These are phyloP conservation scores for Carex cristatella DNA, from an alignment of 176 grass and related monocot genomes.

Conservation along the genomic window DNA sequence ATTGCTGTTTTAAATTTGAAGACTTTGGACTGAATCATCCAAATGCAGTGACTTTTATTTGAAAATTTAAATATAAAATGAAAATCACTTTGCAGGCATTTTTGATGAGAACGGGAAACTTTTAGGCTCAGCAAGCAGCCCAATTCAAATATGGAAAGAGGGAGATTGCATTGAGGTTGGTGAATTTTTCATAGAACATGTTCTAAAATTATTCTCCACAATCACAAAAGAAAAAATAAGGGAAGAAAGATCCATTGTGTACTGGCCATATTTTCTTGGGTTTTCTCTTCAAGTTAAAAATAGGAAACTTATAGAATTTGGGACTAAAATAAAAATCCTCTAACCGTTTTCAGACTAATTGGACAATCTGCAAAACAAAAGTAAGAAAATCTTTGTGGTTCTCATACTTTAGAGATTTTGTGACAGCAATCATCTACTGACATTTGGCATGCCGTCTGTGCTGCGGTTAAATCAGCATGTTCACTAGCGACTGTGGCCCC, in stretches of 20 bases:
- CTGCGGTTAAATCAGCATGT: constrained; percentile 65
- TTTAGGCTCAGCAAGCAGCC: constrained; percentile 63
- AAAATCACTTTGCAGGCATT: constrained; percentile 37
- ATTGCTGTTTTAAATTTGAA: background rate
- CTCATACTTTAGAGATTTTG: background rate
- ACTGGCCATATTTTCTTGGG: background rate
- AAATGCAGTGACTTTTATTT: background rate
- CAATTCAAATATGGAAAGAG: constrained; percentile 99
- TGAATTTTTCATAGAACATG: constrained; percentile 2
- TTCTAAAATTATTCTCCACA: background rate
- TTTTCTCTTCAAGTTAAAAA: background rate
- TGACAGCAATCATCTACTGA: constrained; percentile 85
- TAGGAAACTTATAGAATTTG: background rate
- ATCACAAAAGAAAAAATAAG: background rate
- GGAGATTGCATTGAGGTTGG: constrained; percentile 78
- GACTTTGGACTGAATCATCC: background rate
- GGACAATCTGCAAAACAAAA: background rate
- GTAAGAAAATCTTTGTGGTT: background rate
- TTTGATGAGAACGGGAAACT: constrained; percentile 74
- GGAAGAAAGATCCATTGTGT: background rate
- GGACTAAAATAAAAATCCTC: background rate
- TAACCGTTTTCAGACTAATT: background rate
- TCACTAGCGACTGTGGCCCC: constrained; percentile 41
- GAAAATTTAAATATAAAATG: background rate
- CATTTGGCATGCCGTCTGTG: constrained; percentile 91